Conservation (phyloP, 2,329 filamentous ascomycete species). For the Lojkania enalia region DNA sequence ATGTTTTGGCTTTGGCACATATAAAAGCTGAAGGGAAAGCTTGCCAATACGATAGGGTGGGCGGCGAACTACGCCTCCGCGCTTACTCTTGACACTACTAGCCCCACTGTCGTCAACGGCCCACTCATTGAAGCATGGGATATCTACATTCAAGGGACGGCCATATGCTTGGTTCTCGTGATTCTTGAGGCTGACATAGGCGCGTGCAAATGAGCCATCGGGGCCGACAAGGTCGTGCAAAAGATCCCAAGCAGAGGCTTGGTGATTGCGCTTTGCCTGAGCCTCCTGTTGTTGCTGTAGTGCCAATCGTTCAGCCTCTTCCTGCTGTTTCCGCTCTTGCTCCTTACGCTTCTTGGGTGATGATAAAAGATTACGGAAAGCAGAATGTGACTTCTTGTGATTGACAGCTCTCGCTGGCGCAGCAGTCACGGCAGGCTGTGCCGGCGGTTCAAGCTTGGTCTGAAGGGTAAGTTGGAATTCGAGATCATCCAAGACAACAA, state of each 20-base stretch:
- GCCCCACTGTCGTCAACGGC: slow-evolving; percentile 79
- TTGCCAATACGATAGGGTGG: slow-evolving; percentile 98
- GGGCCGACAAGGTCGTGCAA: slow-evolving; percentile 83
- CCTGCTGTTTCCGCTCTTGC: slow-evolving; percentile 78
- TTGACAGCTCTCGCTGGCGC: slow-evolving; percentile 66
- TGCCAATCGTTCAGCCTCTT: slow-evolving; percentile 76
- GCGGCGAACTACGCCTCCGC: slow-evolving; percentile 69
- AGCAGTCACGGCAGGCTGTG: slow-evolving; percentile 49
- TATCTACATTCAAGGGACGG: slow-evolving; percentile 81
- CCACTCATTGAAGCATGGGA: slow-evolving; percentile 99
- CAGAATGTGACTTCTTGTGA: slow-evolving; percentile 71
- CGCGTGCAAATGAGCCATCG: slow-evolving; percentile 91
- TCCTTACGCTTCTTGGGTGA: slow-evolving; percentile 98
- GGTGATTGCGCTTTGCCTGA: slow-evolving; percentile 59
- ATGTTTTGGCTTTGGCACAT: slow-evolving; percentile 89
- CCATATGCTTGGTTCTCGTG: slow-evolving; percentile 89
- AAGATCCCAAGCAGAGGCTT: slow-evolving; percentile 81
- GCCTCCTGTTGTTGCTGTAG: slow-evolving; percentile 45
- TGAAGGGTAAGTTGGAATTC: slow-evolving; percentile 98
- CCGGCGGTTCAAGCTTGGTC: slow-evolving; percentile 83
- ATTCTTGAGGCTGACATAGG: slow-evolving; percentile 92
- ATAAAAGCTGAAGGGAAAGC: slow-evolving; percentile 89
- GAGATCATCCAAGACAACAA: slow-evolving; percentile 95
- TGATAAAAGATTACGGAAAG: slow-evolving; percentile 81
- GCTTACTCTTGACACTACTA: slow-evolving; percentile 94